Evolutionary conservation across 2,329 filamentous ascomycete genomes (phyloP), one percentile per base, ranked within the genome.

Genomic region (Amauroascus verrucosus): DNA sequence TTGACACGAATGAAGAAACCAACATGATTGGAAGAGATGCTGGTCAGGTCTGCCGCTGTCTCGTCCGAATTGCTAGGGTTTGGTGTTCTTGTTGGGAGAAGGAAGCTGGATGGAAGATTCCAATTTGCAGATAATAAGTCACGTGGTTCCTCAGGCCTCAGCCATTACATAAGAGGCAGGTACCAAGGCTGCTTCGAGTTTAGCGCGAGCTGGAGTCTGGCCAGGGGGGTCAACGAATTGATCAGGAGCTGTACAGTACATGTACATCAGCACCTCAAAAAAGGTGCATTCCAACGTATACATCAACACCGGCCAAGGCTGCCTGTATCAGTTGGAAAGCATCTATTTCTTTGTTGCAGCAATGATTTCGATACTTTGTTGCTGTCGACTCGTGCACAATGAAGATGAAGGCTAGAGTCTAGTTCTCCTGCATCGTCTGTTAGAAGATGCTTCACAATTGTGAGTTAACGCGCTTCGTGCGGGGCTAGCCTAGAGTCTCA

Each of bases 371-470:
- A 8, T 43, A 14, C 24, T 43, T 32, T 50, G 9, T n/a, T 3
- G 48, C 24, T 28, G 16, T 40, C 46, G 33, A 38, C 20, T 50
- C 38, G 16, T 20, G 37, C 28, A 46, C 14, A 16, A 52, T 52
- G 49, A 52, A 45, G 40, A 45, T 8, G 28, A 37, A 37, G 49
- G 41, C 28, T 45, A 46, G 38, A 44, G 13, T 38, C 16, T 5
- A 51, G 16, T 28, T 4, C 3, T 22, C 48, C 49, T 53, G 48
- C 41, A 48, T 47, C 44, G 32, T 26, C 22, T 49, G 51, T 43
- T 16, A 44, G 37, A 56, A 40, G 38, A 56, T 54, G 51, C 55
- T 47, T 16, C 51, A 54, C 40, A 48, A 46, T 54, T 51, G 51
- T 56, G 48, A 56, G 55, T 43, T 47, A 6, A 46, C 2, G 48